Percentiles rank a stretch among this genome's conserved stretches.
phyloP scores from a whole-genome alignment of 768 basidiomycete genomes.

The Nevesoporus exiguus region DNA sequence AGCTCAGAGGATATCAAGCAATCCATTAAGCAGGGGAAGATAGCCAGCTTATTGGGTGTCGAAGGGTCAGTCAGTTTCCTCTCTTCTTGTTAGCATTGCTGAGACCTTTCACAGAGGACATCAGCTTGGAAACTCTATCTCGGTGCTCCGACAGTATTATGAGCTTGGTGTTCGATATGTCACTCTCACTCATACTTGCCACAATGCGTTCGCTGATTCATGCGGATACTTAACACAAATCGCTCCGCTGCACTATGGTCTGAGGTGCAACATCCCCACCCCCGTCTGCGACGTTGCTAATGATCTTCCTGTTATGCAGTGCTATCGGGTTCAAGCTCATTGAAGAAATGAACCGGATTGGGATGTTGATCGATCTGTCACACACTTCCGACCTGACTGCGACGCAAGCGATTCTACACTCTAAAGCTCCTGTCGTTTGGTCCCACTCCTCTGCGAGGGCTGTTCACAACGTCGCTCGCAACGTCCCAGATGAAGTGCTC shows the following conservation, averaged over 20 bases:
- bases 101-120: slow-evolving; percentile 58
- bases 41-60: slow-evolving; percentile 86
- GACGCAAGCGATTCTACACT: slow-evolving; percentile 68
- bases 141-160: slow-evolving; percentile 75
- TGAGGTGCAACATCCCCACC: slow-evolving; percentile 46
- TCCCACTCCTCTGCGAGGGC: slow-evolving; percentile 86
- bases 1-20: slow-evolving; percentile 51
- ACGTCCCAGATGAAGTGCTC: slow-evolving; percentile 78
- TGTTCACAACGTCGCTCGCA: slow-evolving; percentile 74
- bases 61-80: slow-evolving; percentile 65
- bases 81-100: background rate
- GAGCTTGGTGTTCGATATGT: slow-evolving; percentile 90
- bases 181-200: slow-evolving; percentile 88
- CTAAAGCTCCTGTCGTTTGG: slow-evolving; percentile 89
- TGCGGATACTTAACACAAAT: slow-evolving; percentile 57
- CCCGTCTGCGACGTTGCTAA: background rate
- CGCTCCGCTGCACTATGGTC: slow-evolving; percentile 59
- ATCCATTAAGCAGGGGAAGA: slow-evolving; percentile 67
- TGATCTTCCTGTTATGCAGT: slow-evolving; percentile 37
- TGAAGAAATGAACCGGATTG: slow-evolving; percentile 91
- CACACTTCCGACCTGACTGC: slow-evolving; percentile 93
- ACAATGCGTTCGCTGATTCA: slow-evolving; percentile 87
- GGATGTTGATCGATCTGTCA: slow-evolving; percentile 87
- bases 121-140: slow-evolving; percentile 89
- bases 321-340: slow-evolving; percentile 68